Conservation (phyloP, 805 yeast species). For the Metschnikowia kofuensis region DNA sequence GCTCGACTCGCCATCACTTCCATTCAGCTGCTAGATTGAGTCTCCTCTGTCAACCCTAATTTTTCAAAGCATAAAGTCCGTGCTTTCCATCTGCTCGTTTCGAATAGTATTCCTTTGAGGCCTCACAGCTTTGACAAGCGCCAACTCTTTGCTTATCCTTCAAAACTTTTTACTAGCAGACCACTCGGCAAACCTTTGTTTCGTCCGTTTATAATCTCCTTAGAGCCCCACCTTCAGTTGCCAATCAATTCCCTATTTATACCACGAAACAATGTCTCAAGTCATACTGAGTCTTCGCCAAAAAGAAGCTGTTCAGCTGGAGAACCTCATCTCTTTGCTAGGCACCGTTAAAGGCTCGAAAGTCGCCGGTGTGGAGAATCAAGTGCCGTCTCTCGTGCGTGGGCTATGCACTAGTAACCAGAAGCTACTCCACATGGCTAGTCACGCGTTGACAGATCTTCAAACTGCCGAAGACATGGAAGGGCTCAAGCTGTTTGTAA, state of each 20-base stretch:
- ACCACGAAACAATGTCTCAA: background rate
- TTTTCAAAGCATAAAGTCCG: too few species aligned
- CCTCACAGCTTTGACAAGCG: too few species aligned
- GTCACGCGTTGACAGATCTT: constrained; percentile 15
- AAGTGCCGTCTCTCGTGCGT: constrained; percentile 31
- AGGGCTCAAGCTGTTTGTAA: constrained; percentile 34
- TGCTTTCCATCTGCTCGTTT: too few species aligned
- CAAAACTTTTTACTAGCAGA: too few species aligned
- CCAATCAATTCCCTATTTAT: background rate
- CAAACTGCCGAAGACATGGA: constrained; percentile 16
- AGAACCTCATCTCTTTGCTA: constrained; percentile 34
- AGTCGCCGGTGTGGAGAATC: constrained; percentile 19
- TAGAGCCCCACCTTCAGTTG: background rate
- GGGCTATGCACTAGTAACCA: constrained; percentile 41
- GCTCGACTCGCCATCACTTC: too few species aligned
- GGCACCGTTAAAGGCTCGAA: constrained; percentile 32
- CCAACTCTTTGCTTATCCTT: too few species aligned
- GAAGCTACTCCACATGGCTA: constrained; percentile 24
- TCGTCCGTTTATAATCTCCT: too few species aligned
- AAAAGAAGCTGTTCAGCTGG: constrained; percentile 31
- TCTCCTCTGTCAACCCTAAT: too few species aligned
- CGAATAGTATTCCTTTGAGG: too few species aligned
- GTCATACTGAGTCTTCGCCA: constrained; percentile 15
- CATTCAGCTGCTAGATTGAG: too few species aligned
- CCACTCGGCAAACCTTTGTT: too few species aligned